Evolutionary conservation across 2,329 filamentous ascomycete species (phyloP).

Genomic region (Arthrobotrys sinensis): DNA sequence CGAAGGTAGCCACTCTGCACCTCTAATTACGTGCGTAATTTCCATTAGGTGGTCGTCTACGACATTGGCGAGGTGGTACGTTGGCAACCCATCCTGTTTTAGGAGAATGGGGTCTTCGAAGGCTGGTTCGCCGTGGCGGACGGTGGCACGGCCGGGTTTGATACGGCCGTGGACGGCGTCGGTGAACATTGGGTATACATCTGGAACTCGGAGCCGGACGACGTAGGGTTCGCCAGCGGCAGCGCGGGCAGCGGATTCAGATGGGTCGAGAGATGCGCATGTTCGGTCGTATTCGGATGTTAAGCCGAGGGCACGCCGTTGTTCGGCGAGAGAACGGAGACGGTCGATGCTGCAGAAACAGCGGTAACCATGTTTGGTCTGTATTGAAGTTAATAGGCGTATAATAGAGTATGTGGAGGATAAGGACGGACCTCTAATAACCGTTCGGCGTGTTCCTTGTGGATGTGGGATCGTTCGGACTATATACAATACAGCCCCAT

Average conservation of each 20-base stretch:
- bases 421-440: conserved; percentile 72
- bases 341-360: conserved; percentile 89
- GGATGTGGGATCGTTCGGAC: conserved; percentile 84
- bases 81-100: conserved; percentile 92
- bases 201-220: conserved; percentile 75
- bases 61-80: conserved; percentile 97
- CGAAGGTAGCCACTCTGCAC: conserved; percentile 95
- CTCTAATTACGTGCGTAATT: conserved; percentile 94
- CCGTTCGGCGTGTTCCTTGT: conserved; percentile 78
- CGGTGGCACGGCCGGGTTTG: conserved; percentile 71
- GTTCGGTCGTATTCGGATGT: conserved; percentile 78
- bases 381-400: background rate
- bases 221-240: conserved; percentile 79
- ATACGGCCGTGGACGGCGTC: conserved; percentile 86
- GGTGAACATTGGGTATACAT: conserved; percentile 75
- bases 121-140: conserved; percentile 69
- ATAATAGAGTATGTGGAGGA: background rate
- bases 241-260: conserved; percentile 80
- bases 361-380: conserved; percentile 82
- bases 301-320: conserved; percentile 74
- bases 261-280: conserved; percentile 77
- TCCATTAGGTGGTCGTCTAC: conserved; percentile 96
- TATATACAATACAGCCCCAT: conserved; percentile 66
- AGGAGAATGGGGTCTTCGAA: conserved; percentile 89
- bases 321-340: conserved; percentile 77